Conservation (phyloP, 495 filamentous ascomycete species). For the Talaromyces adpressus region DNA sequence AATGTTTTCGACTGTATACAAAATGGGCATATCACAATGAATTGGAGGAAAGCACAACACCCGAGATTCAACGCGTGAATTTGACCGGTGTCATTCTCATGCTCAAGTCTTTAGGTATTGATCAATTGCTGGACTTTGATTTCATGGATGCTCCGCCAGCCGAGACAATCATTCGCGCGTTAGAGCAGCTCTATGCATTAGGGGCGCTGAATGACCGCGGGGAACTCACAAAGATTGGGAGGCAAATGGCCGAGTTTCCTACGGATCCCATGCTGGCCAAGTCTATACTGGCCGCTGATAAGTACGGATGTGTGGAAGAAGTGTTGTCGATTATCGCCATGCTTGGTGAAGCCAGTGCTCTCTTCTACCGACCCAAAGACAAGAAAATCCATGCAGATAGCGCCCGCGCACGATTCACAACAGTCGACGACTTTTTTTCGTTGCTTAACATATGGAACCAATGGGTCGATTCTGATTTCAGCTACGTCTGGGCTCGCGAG, state of each 20-base stretch:
- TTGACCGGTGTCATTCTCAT: slow-evolving; percentile 77
- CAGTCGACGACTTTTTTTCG: no score
- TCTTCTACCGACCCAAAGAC: slow-evolving; percentile 96
- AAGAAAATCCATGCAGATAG: slow-evolving; percentile 95
- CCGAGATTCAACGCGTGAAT: slow-evolving; percentile 91
- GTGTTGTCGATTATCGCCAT: slow-evolving; percentile 92
- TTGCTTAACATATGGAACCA: slow-evolving; percentile 75
- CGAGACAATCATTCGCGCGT: slow-evolving; percentile 80
- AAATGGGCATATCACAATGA: slow-evolving; percentile 94
- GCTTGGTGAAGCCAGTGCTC: slow-evolving; percentile 78
- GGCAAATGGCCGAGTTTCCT: slow-evolving; percentile 96
- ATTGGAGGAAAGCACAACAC: slow-evolving; percentile 85
- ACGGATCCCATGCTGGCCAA: slow-evolving; percentile 92
- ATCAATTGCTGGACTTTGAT: slow-evolving; percentile 90
- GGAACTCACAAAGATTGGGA: slow-evolving; percentile 82
- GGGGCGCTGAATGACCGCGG: slow-evolving; percentile 86
- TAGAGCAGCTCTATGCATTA: slow-evolving; percentile 90
- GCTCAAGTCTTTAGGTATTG: slow-evolving; percentile 87
- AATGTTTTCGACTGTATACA: slow-evolving; percentile 92
- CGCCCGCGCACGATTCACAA: slow-evolving; percentile 71
- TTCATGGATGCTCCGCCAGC: slow-evolving; percentile 94
- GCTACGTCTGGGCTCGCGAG: slow-evolving; percentile 80
- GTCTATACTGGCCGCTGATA: slow-evolving; percentile 81
- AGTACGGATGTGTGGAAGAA: slow-evolving; percentile 88
- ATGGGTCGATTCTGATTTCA: slow-evolving; percentile 92